Evolutionary conservation across 2,329 filamentous ascomycete genomes (phyloP).

Genomic region (Stromatinia cepivora): DNA sequence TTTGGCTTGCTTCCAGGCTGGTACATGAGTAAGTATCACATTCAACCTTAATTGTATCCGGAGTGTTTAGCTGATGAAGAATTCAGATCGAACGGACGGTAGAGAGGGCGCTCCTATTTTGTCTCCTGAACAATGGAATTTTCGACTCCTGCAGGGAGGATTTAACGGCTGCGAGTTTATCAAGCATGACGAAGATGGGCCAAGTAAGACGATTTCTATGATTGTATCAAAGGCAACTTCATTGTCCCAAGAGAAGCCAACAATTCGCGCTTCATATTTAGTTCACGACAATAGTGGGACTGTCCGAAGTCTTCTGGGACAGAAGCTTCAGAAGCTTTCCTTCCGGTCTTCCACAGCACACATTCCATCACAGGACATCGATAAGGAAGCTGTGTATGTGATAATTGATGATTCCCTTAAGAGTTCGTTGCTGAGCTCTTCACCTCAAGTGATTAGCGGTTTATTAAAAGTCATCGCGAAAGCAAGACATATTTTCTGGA

Average conservation of each 20-base stretch:
- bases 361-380: neutral
- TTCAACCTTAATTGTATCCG: neutral
- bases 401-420: neutral
- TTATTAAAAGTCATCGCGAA: neutral
- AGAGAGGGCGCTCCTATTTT: neutral
- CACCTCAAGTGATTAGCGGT: neutral
- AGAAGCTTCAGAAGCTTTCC: neutral
- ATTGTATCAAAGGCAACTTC: neutral
- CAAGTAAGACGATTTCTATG: neutral
- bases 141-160: neutral
- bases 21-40: constrained; percentile 32
- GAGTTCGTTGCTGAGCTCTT: neutral
- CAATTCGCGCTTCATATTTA: neutral
- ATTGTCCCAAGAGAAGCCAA: neutral
- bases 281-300: neutral
- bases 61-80: neutral
- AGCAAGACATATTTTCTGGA: constrained; percentile 1
- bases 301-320: neutral
- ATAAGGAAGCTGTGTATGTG: neutral
- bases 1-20: constrained; percentile 40
- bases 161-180: neutral
- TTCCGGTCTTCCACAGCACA: neutral
- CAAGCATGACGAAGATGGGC: neutral
- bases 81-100: neutral
- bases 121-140: neutral